Evolutionary conservation across 2,329 filamentous ascomycete genomes (phyloP), one percentile per base, ranked within the genome.

Genomic region (Fusarium redolens): DNA sequence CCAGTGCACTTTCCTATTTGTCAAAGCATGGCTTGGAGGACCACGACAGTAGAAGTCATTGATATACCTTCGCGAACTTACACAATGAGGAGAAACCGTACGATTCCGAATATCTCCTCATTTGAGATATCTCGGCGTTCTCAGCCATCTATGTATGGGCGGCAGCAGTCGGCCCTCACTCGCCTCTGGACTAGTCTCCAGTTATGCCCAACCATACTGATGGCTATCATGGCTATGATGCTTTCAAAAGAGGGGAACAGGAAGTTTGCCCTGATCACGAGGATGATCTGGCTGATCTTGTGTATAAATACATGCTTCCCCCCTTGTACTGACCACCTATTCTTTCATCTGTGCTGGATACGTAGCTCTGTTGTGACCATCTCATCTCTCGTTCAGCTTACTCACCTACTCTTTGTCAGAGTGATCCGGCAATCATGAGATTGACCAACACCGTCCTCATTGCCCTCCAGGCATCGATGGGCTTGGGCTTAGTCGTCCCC

Each of bases 401-500:
- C 31, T n/a, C 57, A 37, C 38, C 12, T 56, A 31, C 28, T 35
- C 20, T 45, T n/a, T 43, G 31, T 11, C 20, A 40, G 43, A 56
- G 48, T 40, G 55, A 68, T 43, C 28, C 12, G 40, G 14, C 40
- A 38, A 58, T 31, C 50, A 69, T 69, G 66, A 69, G 40, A 50
- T 45, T 69, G 35, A 30, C 44, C 44, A 30, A 30, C n/a, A 58
- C 45, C 18, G 31, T 48, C 28, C 31, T 66, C 52, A 28, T 61
- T 60, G 67, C 66, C 67, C 40, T 69, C n/a, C 65, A 65, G 40
- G 65, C 66, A 30, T 69, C 51, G 65, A 52, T 52, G 20, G 58
- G 50, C 13, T 7, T 69, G 13, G 51, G 38, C 17, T 31, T 47
- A 12, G 43, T 37, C 41, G 17, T 64, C 7, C 35, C 38, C 22